These are phyloP conservation scores for Cryphonectria nitschkei DNA, from an alignment of 2,329 filamentous ascomycete genomes.

Conservation along the genomic window DNA sequence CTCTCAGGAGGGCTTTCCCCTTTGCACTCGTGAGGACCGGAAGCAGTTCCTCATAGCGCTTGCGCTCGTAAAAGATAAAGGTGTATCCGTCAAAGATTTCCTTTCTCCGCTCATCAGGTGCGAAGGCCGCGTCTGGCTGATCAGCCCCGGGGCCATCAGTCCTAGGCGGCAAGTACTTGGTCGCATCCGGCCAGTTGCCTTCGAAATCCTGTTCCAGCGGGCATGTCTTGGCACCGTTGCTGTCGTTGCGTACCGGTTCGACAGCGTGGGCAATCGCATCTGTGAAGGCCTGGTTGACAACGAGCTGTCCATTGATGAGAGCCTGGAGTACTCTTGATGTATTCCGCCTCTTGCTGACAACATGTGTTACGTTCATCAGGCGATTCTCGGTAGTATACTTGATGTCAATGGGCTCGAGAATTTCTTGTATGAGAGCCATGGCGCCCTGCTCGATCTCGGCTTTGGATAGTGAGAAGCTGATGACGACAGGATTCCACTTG, in stretches of 20 bases:
- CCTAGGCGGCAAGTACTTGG: slow-evolving; percentile 71
- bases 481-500: slow-evolving; percentile 77
- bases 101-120: slow-evolving; percentile 66
- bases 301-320: slow-evolving; percentile 76
- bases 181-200: slow-evolving; percentile 74
- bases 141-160: slow-evolving; percentile 73
- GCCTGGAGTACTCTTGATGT: slow-evolving; percentile 86
- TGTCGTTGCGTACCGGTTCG: slow-evolving; percentile 49
- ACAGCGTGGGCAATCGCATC: slow-evolving; percentile 70
- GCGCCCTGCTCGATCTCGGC: slow-evolving; percentile 68
- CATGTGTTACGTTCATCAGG: slow-evolving; percentile 75
- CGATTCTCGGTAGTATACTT: slow-evolving; percentile 80
- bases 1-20: slow-evolving; percentile 76
- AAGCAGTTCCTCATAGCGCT: slow-evolving; percentile 76
- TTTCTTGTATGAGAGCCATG: slow-evolving; percentile 62
- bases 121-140: slow-evolving; percentile 69
- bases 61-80: slow-evolving; percentile 81
- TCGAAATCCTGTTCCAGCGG: slow-evolving; percentile 81
- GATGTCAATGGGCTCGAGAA: slow-evolving; percentile 84
- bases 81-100: slow-evolving; percentile 85
- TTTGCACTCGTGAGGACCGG: slow-evolving; percentile 76
- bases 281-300: slow-evolving; percentile 76
- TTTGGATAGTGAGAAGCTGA: slow-evolving; percentile 77
- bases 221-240: slow-evolving; percentile 54
- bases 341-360: slow-evolving; percentile 87